Base-by-base conservation (phyloP, 2,329 filamentous ascomycete genomes). In the Dendryphion nanum region DNA sequence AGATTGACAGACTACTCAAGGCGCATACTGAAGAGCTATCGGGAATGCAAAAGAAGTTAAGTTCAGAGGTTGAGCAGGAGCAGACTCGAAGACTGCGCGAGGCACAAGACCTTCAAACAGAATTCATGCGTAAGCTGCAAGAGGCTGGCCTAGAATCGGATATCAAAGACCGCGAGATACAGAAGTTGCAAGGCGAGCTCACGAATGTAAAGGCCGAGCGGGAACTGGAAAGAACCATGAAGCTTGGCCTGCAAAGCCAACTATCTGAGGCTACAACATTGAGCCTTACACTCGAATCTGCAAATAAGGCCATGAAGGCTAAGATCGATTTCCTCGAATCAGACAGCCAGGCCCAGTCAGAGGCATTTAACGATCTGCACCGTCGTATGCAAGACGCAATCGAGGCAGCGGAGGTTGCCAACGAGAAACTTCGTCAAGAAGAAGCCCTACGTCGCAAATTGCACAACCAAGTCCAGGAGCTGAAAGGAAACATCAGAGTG, bases 401-500 rank as follows among this genome's bases (percentile, higher is more conserved):
- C 17, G 77, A 78, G 12, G 71, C 77, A 15, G 86, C 85, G 1
- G 81, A 86, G 19, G 76, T 79, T 23, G 82, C 86, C 1, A 82
- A 86, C 40, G 81, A 88, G 48, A 95, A 93, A 59, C 74, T 98
- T 18, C 84, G 93, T 46, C 88, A 85, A 55, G 93, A 97, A 61
- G 93, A 98, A 68, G 93, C 87, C 1, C 74, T 95, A 35, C 82
- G 93, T 12, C 81, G 93, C 16, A 91, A 94, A 52, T 77, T 98
- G 0, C 95, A 97, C 72, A 97, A 97, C 67, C 93, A 95, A 64
- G 91, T 98, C 32, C 89, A 98, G 63, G 93, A 98, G 60, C 79
- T 98, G 42, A 96, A 95, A 66, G 93, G 93, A 55, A 98, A 98
- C 61, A 98, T 98, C 57, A 85, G 93, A 15, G 93, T 98, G 50